phyloP scores from a whole-genome alignment of 306 rosid species.

The Prunus mongolica region DNA sequence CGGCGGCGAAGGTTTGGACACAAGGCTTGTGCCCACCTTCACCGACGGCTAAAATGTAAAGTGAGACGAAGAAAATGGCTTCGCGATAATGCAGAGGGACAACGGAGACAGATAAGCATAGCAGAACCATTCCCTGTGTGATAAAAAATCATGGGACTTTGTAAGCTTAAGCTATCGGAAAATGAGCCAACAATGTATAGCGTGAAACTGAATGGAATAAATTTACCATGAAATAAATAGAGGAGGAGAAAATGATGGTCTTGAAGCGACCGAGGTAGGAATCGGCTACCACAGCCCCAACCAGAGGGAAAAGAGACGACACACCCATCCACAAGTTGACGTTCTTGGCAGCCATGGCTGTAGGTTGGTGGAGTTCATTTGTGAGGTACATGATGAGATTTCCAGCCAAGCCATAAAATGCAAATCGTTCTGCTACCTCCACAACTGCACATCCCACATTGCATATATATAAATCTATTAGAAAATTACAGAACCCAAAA shows the following conservation, averaged over 20 bases:
- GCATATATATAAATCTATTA: neutral
- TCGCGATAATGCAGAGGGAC: conserved; percentile 13
- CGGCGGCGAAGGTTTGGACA: conserved; percentile 87
- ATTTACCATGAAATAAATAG: conserved; percentile 25
- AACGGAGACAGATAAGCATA: conserved; percentile 51
- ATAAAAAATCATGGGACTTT: neutral
- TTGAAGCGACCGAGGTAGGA: conserved; percentile 51
- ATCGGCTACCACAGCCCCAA: conserved; percentile 51
- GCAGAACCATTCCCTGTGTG: conserved; percentile 41
- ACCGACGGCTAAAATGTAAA: conserved; percentile 60
- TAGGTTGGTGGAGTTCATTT: conserved; percentile 22
- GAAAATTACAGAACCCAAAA: neutral
- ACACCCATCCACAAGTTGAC: conserved; percentile 54
- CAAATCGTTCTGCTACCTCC: conserved; percentile 52
- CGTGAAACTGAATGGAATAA: neutral
- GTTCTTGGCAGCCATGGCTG: conserved; percentile 31
- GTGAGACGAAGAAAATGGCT: conserved; percentile 38
- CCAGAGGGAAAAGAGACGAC: conserved; percentile 37
- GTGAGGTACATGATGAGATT: conserved; percentile 45
- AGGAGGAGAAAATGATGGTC: conserved; percentile 33
- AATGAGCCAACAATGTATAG: neutral
- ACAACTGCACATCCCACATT: conserved; percentile 30
- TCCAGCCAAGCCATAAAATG: conserved; percentile 34
- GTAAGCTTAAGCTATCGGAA: neutral
- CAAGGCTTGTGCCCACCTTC: conserved; percentile 84